These are phyloP conservation scores for Cryptomeria japonica DNA, from an alignment of 75 land plant species.

Conservation along the genomic window DNA sequence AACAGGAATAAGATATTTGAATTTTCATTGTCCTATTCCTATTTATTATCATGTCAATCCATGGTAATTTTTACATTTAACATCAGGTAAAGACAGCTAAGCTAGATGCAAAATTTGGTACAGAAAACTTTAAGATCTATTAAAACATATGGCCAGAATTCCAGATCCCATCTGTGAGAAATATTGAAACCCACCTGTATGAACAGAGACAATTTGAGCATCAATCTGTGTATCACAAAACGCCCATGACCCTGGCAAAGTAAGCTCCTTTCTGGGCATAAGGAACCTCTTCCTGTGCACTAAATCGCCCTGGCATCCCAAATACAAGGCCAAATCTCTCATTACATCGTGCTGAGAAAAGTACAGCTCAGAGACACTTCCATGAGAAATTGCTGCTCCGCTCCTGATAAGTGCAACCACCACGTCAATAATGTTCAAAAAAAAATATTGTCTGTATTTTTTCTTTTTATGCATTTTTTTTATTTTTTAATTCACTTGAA, in stretches of 20 bases:
- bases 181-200: constrained; percentile 37
- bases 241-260: constrained; percentile 55
- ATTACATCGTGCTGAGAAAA: constrained; percentile 58
- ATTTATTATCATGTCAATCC: no score
- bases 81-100: background rate
- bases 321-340: constrained; percentile 57
- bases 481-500: no score
- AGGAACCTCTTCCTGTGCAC: constrained; percentile 37
- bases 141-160: background rate
- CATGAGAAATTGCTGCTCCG: constrained; percentile 1
- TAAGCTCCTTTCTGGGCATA: constrained; percentile 47
- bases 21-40: no score
- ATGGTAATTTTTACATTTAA: background rate
- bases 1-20: no score
- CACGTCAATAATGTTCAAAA: background rate
- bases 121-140: background rate
- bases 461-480: no score
- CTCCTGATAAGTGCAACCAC: background rate
- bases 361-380: constrained; percentile 42
- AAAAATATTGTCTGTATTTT: no score
- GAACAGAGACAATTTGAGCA: constrained; percentile 60
- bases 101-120: background rate
- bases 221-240: constrained; percentile 35
- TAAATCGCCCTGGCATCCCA: constrained; percentile 16
- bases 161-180: background rate